Conservation (phyloP, 805 yeast genomes). For the Phaffomyces opuntiae region DNA sequence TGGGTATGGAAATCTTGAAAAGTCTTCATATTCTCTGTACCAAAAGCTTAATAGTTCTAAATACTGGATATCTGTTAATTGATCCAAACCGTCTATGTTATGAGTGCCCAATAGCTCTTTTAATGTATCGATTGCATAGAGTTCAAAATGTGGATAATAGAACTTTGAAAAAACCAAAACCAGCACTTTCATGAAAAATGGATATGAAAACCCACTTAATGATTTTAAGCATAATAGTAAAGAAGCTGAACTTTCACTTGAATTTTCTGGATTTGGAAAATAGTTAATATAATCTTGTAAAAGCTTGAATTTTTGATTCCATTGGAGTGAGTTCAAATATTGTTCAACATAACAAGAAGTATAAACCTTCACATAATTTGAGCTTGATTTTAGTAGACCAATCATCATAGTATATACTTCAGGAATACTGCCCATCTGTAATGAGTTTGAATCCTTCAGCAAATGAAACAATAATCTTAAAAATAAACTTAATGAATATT, state of each 20-base stretch:
- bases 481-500: slow-evolving; percentile 25
- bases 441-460: slow-evolving; percentile 20
- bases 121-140: slow-evolving; percentile 12
- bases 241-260: slow-evolving; percentile 24
- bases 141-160: slow-evolving; percentile 14
- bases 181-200: slow-evolving; percentile 12
- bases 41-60: slow-evolving; percentile 14
- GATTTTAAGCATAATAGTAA: slow-evolving; percentile 16
- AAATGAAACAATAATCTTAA: slow-evolving; percentile 28
- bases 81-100: background rate
- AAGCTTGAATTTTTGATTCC: slow-evolving; percentile 5
- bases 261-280: slow-evolving; percentile 18
- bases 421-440: background rate
- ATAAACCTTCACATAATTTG: slow-evolving; percentile 9
- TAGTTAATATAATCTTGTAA: slow-evolving; percentile 23
- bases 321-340: background rate
- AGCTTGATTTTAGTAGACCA: slow-evolving; percentile 4
- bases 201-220: slow-evolving; percentile 19
- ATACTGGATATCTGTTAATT: slow-evolving; percentile 1
- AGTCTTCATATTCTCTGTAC: slow-evolving; percentile 1
- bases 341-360: background rate
- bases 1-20: slow-evolving; percentile 8
- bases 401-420: background rate
- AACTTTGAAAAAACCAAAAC: slow-evolving; percentile 2
- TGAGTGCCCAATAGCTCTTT: background rate